These are phyloP conservation scores for Tilletia indica DNA, from an alignment of 1,284 basidiomycete species.

Conservation along the genomic window DNA sequence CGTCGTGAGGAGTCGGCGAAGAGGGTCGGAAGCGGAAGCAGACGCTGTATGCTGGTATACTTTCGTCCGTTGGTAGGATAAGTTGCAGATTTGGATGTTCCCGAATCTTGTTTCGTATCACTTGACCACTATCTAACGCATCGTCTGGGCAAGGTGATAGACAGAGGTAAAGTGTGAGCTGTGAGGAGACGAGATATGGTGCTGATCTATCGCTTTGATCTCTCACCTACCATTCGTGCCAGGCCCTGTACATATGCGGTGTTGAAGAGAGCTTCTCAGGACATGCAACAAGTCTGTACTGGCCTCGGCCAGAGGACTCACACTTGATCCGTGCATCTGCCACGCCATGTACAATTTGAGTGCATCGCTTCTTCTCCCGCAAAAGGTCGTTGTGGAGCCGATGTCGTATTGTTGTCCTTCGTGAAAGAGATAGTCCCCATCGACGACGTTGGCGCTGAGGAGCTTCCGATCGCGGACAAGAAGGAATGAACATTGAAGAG, in stretches of 20 bases:
- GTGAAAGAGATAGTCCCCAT: slow-evolving; percentile 58
- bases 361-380: slow-evolving; percentile 57
- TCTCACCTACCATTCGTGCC: slow-evolving; percentile 4
- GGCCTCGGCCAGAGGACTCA: neutral
- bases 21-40: slow-evolving; percentile 8
- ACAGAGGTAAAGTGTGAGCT: neutral
- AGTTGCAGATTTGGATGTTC: slow-evolving; percentile 7
- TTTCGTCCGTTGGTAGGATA: neutral
- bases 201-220: neutral
- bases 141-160: neutral
- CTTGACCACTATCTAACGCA: neutral
- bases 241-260: neutral
- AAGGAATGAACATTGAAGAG: slow-evolving; percentile 58
- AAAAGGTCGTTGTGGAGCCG: slow-evolving; percentile 50
- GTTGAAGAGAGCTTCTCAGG: neutral
- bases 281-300: neutral
- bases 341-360: slow-evolving; percentile 58
- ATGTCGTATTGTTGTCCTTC: slow-evolving; percentile 34
- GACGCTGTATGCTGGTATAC: neutral
- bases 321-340: slow-evolving; percentile 25
- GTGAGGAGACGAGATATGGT: neutral
- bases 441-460: slow-evolving; percentile 55
- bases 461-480: slow-evolving; percentile 51
- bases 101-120: neutral
- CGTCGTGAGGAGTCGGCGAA: neutral